Evolutionary conservation across 495 filamentous ascomycete genomes (phyloP), one percentile per base, ranked within the genome.

Genomic region (Hypoxylon perforatum): DNA sequence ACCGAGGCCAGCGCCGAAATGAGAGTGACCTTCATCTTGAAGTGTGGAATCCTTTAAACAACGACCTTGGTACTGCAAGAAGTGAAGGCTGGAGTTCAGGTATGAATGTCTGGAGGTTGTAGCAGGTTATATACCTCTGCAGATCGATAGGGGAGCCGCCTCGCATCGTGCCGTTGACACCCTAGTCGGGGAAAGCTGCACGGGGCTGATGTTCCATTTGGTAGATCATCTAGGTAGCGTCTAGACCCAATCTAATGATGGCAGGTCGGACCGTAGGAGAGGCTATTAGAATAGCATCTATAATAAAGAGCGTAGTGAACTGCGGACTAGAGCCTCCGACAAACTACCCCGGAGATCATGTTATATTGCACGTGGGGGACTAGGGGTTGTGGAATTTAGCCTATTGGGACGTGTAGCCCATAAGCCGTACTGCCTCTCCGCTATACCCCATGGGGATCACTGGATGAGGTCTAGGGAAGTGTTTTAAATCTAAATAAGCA

Each of bases 1-100:
- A 61, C 38, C 1, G 46, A 44, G 44, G 65, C 70, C 46, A 71
- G 47, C 49, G 60, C 49, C 17, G 46, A 65, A 18, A 69, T 23
- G 51, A 67, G 23, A 1, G 59, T 50, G 30, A 51, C 25, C 57
- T 70, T 76, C 75, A 80, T 77, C 25, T 30, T 68, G 38, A 28
- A 18, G n/a, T 8, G 18, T 19, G 28, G 39, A 21, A 38, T 50
- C 49, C 15, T 23, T 47, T 11, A 9, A 38, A 3, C 22, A n/a
- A 36, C 42, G 41, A 28, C 57, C 35, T 49, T 23, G 39, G 12
- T 19, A 17, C 39, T 36, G 17, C 15, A 28, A 21, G 21, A 49
- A 25, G 21, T 21, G 12, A 52, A 33, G 21, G 19, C 39, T n/a
- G 36, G 8, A 18, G 12, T 17, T 23, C 4, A 47, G 15, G 18